phyloP scores from a whole-genome alignment of 1,284 basidiomycete genomes.

The Apiotrichum brassicae region DNA sequence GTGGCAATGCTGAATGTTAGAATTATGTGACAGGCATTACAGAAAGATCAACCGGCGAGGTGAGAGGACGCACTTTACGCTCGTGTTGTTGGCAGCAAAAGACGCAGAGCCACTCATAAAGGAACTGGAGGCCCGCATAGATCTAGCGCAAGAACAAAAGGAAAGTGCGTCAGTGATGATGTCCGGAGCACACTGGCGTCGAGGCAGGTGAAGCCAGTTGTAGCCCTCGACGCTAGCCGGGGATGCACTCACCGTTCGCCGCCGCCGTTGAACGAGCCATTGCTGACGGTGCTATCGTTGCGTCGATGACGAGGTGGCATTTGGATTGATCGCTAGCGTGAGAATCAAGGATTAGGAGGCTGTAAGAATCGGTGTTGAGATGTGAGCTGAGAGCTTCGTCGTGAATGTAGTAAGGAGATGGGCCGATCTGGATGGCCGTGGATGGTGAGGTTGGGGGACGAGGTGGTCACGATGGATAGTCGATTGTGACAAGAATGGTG shows the following conservation, averaged over 20 bases:
- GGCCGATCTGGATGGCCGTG: too few species aligned
- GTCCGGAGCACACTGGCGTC: not conserved
- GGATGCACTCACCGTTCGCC: not conserved
- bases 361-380: too few species aligned
- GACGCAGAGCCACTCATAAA: not conserved
- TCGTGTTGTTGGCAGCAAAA: slow-evolving; percentile 16
- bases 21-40: too few species aligned
- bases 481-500: not conserved
- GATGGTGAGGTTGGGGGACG: too few species aligned
- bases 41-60: too few species aligned
- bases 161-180: not conserved
- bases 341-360: too few species aligned
- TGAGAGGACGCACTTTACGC: slow-evolving; percentile 40
- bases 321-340: not conserved
- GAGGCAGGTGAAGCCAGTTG: too few species aligned
- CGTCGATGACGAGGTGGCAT: not conserved
- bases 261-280: not conserved
- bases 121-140: not conserved
- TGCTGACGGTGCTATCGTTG: not conserved
- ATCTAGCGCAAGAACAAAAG: not conserved
- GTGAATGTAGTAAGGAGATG: too few species aligned
- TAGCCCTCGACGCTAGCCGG: too few species aligned
- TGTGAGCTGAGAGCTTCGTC: too few species aligned
- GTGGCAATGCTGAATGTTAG: not conserved
- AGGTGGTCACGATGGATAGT: not conserved